Evolutionary conservation across 192 early-diverging fungal genomes (phyloP).

Genomic region (Globomyces pollinis-pini): DNA sequence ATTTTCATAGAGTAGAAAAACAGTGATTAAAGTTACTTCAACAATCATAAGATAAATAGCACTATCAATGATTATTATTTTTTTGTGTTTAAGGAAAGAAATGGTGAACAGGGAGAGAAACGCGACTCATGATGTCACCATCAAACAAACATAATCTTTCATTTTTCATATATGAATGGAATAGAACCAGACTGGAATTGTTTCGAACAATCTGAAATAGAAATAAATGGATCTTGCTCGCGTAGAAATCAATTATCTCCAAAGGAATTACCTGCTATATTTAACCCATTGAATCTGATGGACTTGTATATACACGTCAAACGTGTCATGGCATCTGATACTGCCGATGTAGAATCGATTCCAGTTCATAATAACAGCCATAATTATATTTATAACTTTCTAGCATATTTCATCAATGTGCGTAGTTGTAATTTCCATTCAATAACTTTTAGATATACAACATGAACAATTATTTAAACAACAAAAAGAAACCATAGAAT

Average conservation of each 20-base stretch:
- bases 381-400: neutral
- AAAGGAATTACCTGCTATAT: neutral
- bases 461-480: slow-evolving; percentile 17
- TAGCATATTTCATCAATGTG: slow-evolving; percentile 11
- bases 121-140: too few relatives aligned
- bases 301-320: neutral
- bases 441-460: slow-evolving; percentile 17
- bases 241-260: neutral
- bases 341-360: neutral
- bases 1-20: too few relatives aligned
- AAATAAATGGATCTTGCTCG: neutral
- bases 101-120: too few relatives aligned
- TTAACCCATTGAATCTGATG: neutral
- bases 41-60: too few relatives aligned
- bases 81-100: too few relatives aligned
- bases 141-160: too few relatives aligned
- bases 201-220: too few relatives aligned
- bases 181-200: too few relatives aligned
- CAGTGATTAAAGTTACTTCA: too few relatives aligned
- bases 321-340: neutral
- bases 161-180: too few relatives aligned
- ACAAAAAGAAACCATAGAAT: slow-evolving; percentile 4
- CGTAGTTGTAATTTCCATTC: slow-evolving; percentile 1
- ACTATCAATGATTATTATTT: too few relatives aligned
- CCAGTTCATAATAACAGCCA: neutral